phyloP scores from a whole-genome alignment of 768 basidiomycete species.

The Pulveroboletus ravenelii region DNA sequence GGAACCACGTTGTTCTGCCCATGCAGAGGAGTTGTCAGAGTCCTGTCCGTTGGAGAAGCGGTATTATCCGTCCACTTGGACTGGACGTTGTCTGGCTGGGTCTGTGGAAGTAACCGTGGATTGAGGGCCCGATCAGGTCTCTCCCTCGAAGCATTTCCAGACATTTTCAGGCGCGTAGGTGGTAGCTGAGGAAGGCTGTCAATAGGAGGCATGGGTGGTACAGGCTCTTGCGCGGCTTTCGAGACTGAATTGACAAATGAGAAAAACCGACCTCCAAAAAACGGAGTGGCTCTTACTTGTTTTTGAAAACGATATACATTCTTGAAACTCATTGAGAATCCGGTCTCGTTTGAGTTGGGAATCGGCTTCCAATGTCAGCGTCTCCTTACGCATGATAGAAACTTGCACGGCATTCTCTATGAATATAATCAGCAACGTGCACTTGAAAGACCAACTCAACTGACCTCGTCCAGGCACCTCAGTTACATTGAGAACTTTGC shows the following conservation, averaged over 20 bases:
- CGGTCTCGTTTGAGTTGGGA: slow-evolving; percentile 55
- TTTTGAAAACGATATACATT: slow-evolving; percentile 79
- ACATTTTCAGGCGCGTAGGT: not conserved
- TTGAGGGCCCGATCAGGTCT: slow-evolving; percentile 22
- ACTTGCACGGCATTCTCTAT: slow-evolving; percentile 72
- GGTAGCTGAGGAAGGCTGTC: slow-evolving; percentile 30
- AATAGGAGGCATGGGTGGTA: slow-evolving; percentile 61
- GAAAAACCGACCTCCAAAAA: not conserved
- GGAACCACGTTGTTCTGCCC: slow-evolving; percentile 1
- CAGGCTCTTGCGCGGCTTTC: slow-evolving; percentile 55
- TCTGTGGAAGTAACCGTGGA: slow-evolving; percentile 11
- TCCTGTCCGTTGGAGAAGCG: not conserved
- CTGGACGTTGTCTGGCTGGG: not conserved
- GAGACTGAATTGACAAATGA: slow-evolving; percentile 39
- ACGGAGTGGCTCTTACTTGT: slow-evolving; percentile 46
- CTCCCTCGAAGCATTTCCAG: slow-evolving; percentile 5
- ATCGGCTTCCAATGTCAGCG: slow-evolving; percentile 58
- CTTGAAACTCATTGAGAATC: slow-evolving; percentile 66
- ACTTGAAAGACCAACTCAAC: slow-evolving; percentile 19
- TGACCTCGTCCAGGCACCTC: slow-evolving; percentile 59
- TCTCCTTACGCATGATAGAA: slow-evolving; percentile 86
- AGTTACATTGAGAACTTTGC: slow-evolving; percentile 79
- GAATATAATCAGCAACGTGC: slow-evolving; percentile 12
- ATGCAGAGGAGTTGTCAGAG: not conserved
- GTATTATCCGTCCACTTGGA: not conserved